phyloP scores from a whole-genome alignment of 2,329 filamentous ascomycete species.

The Pochonia chlamydosporia region DNA sequence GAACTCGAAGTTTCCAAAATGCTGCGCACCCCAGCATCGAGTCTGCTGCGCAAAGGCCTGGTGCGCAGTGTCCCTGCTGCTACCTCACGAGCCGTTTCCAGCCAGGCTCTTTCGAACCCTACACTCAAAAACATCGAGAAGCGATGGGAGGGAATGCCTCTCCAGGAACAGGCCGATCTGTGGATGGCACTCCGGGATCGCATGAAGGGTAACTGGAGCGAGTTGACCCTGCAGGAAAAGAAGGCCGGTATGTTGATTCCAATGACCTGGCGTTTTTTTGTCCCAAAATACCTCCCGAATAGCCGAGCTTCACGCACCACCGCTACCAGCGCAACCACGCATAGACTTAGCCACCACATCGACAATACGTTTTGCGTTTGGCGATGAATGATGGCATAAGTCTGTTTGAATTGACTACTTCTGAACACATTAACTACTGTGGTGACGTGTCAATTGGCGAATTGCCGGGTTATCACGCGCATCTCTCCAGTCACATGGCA shows the following conservation, averaged over 20 bases:
- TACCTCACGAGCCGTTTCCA: constrained; percentile 53
- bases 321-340: constrained; percentile 10
- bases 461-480: not conserved
- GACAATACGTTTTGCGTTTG: not conserved
- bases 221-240: constrained; percentile 95
- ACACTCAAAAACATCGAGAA: constrained; percentile 98
- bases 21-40: constrained; percentile 49
- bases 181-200: constrained; percentile 98
- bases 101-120: constrained; percentile 95
- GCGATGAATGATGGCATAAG: too few species aligned
- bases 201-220: constrained; percentile 97
- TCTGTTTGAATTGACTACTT: not conserved
- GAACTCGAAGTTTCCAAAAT: constrained; percentile 30
- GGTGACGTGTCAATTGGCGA: constrained; percentile 8
- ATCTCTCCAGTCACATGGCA: not conserved
- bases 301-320: constrained; percentile 17
- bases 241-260: constrained; percentile 74
- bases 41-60: constrained; percentile 45
- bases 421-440: not conserved
- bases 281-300: constrained; percentile 29
- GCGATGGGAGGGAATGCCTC: constrained; percentile 96
- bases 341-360: constrained; percentile 7
- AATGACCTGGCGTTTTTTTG: constrained; percentile 6
- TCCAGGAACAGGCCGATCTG: constrained; percentile 97
- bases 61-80: constrained; percentile 38